Evolutionary conservation across 2,329 filamentous ascomycete species (phyloP).

Genomic region (Chaetomiaceae sp.): DNA sequence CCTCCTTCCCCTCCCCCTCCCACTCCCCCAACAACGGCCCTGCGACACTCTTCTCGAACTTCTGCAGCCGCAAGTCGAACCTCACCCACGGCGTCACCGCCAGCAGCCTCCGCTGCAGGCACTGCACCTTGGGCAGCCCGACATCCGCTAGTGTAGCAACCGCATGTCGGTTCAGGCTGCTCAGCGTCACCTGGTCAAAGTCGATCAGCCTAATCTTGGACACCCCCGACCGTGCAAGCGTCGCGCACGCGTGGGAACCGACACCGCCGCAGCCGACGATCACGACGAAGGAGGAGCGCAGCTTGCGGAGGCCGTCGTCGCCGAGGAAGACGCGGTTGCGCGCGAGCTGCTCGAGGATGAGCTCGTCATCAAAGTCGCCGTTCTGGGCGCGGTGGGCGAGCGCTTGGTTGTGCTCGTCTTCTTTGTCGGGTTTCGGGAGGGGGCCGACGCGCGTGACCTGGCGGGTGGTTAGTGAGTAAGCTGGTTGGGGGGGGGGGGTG

Average conservation of each 20-base stretch:
- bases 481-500: neutral
- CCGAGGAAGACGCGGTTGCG: constrained; percentile 89
- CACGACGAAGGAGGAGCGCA: constrained; percentile 78
- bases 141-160: constrained; percentile 93
- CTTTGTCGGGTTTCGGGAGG: constrained; percentile 47
- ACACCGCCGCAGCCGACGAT: constrained; percentile 93
- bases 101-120: constrained; percentile 72
- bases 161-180: constrained; percentile 91
- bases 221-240: constrained; percentile 84
- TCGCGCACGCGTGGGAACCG: constrained; percentile 83
- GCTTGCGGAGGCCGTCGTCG: constrained; percentile 71
- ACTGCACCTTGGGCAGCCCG: constrained; percentile 85
- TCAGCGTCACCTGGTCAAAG: constrained; percentile 95
- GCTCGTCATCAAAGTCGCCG: constrained; percentile 66
- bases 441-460: constrained; percentile 60
- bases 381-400: constrained; percentile 57
- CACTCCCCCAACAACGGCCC: constrained; percentile 64
- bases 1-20: constrained; percentile 49
- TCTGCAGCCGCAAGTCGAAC: constrained; percentile 80
- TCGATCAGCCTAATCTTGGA: constrained; percentile 85
- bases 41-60: constrained; percentile 69
- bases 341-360: constrained; percentile 91
- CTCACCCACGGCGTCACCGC: constrained; percentile 88
- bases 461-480: neutral
- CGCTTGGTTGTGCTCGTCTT: constrained; percentile 56